Evolutionary conservation across 177 flowering plant genomes (phyloP), one percentile per base, ranked within the genome.

Genomic region (Telopea speciosissima): DNA sequence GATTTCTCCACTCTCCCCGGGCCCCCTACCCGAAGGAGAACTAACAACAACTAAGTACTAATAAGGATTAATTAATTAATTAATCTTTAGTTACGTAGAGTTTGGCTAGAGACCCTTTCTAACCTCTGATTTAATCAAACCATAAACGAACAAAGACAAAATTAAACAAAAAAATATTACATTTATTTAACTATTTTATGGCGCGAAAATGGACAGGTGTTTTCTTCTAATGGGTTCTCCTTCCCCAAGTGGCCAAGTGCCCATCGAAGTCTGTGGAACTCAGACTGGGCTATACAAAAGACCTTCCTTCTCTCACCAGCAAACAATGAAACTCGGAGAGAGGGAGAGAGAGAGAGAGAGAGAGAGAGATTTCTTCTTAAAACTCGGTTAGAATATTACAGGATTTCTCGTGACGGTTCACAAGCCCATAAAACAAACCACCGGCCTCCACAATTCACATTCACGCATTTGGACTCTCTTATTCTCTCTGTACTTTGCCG

Each of bases 371-470:
- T n/a, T 19, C n/a, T 58, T n/a, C 13, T 49, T 49, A 49, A 13
- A 10, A 42, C 25, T 31, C 33, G 33, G 33, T 31, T 8, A 63
- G 25, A 65, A 62, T 25, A 5, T 58, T 71, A 65, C 76, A 24
- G 45, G 67, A 64, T 69, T 76, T 76, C 78, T 65, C 81, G 83
- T 80, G 85, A 76, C 26, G 70, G 72, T 76, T 80, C 83, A 80
- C 79, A 70, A 36, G 80, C 79, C 74, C 62, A 71, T 65, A 72
- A 73, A 76, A 70, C 68, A 62, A 33, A 66, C 72, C 73, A 36
- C 74, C 59, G 24, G 6, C 75, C 19, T 19, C 33, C 25, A n/a
- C 64, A 63, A 62, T 74, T 28, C 25, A n/a, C 64, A 63, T 65
- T 74, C 81, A 77, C 79, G 69, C 78, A 69, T 56, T 74, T 67